Evolutionary conservation across 192 early-diverging fungal species (phyloP).

Genomic region (Coemansia sp.): DNA sequence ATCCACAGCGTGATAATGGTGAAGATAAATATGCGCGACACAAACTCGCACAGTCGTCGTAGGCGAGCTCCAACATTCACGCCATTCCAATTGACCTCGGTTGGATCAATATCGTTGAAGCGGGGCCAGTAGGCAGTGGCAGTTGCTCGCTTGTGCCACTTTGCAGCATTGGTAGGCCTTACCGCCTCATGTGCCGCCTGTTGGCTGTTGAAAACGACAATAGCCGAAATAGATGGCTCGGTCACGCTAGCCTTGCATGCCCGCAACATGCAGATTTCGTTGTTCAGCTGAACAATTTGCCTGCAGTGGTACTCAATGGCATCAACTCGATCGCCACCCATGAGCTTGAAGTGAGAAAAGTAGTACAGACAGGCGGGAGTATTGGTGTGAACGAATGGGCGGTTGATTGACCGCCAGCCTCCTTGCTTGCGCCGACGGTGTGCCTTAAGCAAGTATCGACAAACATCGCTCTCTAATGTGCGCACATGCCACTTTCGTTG

Average conservation of each 20-base stretch:
- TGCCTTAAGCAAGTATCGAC: not conserved
- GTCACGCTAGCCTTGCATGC: not conserved
- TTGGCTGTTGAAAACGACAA: constrained; percentile 3
- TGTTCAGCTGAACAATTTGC: not conserved
- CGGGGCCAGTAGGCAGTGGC: not conserved
- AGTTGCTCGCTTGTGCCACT: not conserved
- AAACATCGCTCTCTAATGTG: constrained; percentile 1
- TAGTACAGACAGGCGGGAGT: not conserved
- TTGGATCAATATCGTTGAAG: constrained; percentile 4
- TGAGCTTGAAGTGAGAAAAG: not conserved
- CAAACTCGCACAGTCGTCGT: not conserved
- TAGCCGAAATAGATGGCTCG: not conserved
- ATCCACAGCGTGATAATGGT: not conserved
- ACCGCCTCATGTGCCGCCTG: constrained; percentile 5
- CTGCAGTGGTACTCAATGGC: constrained; percentile 3
- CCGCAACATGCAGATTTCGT: constrained; percentile 1
- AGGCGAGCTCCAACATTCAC: not conserved
- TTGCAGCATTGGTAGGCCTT: not conserved
- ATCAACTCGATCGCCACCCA: not conserved
- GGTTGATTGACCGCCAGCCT: not conserved
- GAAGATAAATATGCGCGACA: not conserved
- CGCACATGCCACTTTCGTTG: not conserved
- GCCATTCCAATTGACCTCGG: constrained; percentile 5
- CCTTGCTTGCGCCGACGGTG: not conserved
- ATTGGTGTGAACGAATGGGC: not conserved